These are phyloP conservation scores for Backusella macrospora DNA, from an alignment of 192 early-diverging fungal species.

Conservation along the genomic window DNA sequence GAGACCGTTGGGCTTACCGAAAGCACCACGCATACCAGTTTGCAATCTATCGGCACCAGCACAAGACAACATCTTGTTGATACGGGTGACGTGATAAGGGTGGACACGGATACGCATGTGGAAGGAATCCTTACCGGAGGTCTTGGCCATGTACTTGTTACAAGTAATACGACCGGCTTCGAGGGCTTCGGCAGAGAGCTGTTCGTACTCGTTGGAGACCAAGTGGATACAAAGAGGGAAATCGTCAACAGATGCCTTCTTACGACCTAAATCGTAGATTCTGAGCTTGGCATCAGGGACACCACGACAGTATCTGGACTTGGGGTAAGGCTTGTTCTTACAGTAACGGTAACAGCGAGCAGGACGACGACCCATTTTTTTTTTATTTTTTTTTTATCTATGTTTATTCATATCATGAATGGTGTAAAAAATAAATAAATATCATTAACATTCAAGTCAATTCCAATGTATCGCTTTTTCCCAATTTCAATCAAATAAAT, in stretches of 20 bases:
- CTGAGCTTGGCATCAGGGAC: conserved; percentile 99
- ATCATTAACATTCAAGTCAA: not conserved
- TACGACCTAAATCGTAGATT: conserved; percentile 96
- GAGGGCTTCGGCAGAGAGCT: conserved; percentile 96
- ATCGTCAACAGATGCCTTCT: conserved; percentile 97
- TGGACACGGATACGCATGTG: conserved; percentile 98
- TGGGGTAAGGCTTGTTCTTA: conserved; percentile 99
- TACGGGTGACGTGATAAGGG: conserved; percentile 98
- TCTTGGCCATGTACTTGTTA: conserved; percentile 99
- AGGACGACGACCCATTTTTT: conserved; percentile 95
- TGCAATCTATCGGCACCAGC: conserved; percentile 99
- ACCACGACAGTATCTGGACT: conserved; percentile 98
- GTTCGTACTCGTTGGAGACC: conserved; percentile 96
- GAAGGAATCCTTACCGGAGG: conserved; percentile 98
- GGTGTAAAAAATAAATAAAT: not conserved
- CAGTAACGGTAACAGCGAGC: conserved; percentile 99
- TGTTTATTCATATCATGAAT: not conserved
- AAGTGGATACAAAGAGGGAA: conserved; percentile 96
- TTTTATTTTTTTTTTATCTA: not conserved
- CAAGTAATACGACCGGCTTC: conserved; percentile 97
- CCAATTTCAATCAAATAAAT: not conserved
- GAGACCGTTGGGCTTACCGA: conserved; percentile 92
- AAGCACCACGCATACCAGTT: conserved; percentile 99
- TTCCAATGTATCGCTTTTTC: not conserved
- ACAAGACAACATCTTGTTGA: conserved; percentile 99